Conservation (phyloP, 768 basidiomycete species). For the Rhizopogon sp. region DNA sequence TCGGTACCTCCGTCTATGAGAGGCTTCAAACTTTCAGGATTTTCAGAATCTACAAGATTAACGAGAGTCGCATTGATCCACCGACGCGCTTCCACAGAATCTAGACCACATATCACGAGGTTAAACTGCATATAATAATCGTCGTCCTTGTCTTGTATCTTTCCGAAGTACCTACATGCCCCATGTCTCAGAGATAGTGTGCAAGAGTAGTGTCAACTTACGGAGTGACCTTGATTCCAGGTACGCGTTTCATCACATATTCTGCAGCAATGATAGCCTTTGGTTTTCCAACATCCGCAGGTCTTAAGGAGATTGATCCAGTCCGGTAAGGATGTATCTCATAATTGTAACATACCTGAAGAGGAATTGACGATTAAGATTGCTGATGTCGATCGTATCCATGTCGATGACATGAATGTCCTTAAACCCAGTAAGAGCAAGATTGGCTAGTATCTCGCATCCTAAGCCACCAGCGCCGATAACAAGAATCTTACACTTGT, state of each 20-base stretch:
- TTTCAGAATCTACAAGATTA: constrained; percentile 89
- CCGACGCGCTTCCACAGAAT: constrained; percentile 93
- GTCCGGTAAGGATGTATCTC: background rate
- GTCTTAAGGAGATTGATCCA: constrained; percentile 37
- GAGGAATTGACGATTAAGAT: constrained; percentile 96
- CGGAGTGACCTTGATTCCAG: constrained; percentile 96
- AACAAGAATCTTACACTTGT: constrained; percentile 87
- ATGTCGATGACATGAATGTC: constrained; percentile 99
- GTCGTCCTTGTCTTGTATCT: constrained; percentile 96
- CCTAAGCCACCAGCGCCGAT: constrained; percentile 98
- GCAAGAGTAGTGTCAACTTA: constrained; percentile 37
- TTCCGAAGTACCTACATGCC: constrained; percentile 77
- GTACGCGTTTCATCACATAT: constrained; percentile 94
- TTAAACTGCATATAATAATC: constrained; percentile 97
- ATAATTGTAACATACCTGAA: constrained; percentile 62
- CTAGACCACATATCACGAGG: constrained; percentile 93
- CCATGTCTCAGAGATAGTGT: constrained; percentile 5
- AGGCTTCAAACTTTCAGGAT: constrained; percentile 90
- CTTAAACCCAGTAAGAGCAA: constrained; percentile 94
- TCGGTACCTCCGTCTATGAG: constrained; percentile 98
- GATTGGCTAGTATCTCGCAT: constrained; percentile 95
- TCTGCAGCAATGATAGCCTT: constrained; percentile 95
- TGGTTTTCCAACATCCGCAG: constrained; percentile 86
- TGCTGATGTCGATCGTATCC: constrained; percentile 99
- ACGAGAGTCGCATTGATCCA: constrained; percentile 99